Percentiles rank a stretch among this genome's conserved stretches.
Conservation (phyloP, 306 rosid species). For the Rosa rugosa region DNA sequence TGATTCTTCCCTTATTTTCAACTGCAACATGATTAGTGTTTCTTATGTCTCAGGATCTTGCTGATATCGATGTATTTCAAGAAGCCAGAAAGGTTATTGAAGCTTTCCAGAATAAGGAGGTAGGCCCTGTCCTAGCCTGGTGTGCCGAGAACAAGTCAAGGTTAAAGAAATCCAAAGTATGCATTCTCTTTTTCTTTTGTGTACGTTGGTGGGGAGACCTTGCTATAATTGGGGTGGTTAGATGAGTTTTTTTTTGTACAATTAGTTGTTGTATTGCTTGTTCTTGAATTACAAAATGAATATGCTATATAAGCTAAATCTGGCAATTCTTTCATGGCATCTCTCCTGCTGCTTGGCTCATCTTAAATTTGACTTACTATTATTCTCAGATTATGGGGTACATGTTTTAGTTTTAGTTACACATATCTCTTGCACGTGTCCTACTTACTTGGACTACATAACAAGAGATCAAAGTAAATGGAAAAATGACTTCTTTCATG, state of each 20-base stretch:
- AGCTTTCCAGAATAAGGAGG: no score
- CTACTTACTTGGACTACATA: neutral
- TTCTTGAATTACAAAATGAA: neutral
- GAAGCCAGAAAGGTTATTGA: no score
- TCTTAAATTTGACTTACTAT: neutral
- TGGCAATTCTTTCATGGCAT: neutral
- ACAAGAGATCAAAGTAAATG: neutral
- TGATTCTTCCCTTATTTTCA: no score
- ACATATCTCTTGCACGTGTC: neutral
- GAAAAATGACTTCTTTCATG: neutral
- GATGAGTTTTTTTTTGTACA: constrained; percentile 5
- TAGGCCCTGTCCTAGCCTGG: no score
- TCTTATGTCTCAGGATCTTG: no score
- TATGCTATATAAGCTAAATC: neutral
- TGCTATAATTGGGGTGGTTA: constrained; percentile 1
- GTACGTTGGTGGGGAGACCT: neutral
- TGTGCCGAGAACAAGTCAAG: constrained; percentile 93
- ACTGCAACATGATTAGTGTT: no score
- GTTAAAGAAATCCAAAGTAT: constrained; percentile 89
- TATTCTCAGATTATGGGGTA: neutral
- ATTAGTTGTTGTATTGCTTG: neutral
- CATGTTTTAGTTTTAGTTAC: neutral
- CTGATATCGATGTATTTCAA: no score
- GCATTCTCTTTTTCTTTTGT: neutral
- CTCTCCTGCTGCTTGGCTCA: neutral